A percentile compares a stretch with the other conserved stretches of the same genome.
Evolutionary conservation across 1,284 basidiomycete genomes (phyloP).

Genomic region (Ceratobasidium sp.): DNA sequence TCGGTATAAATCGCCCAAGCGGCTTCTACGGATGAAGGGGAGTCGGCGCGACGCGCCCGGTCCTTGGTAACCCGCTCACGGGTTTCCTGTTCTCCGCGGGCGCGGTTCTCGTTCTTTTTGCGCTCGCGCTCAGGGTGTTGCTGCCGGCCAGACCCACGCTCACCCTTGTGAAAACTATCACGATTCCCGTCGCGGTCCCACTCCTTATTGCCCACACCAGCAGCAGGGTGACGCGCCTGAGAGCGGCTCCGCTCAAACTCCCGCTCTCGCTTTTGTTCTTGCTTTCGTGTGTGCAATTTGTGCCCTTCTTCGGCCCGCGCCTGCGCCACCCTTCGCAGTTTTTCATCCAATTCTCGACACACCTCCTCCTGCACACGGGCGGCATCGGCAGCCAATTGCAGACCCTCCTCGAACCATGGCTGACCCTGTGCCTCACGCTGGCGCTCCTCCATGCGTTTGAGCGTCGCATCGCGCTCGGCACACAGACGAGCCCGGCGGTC

Average conservation of each 20-base stretch:
- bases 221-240: not conserved
- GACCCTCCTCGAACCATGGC: slow-evolving; percentile 37
- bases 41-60: slow-evolving; percentile 5
- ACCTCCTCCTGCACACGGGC: slow-evolving; percentile 22
- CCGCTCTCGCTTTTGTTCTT: slow-evolving; percentile 27
- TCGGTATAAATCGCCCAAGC: slow-evolving; percentile 27
- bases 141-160: slow-evolving; percentile 14
- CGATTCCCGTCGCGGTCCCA: slow-evolving; percentile 34
- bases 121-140: slow-evolving; percentile 11
- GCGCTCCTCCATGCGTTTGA: slow-evolving; percentile 31
- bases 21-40: not conserved
- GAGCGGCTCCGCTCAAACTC: not conserved
- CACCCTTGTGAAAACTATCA: not conserved
- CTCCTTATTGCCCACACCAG: slow-evolving; percentile 16
- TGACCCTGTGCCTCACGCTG: slow-evolving; percentile 32
- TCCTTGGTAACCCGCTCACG: slow-evolving; percentile 35
- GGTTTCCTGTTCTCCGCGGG: slow-evolving; percentile 23
- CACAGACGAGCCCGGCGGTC: slow-evolving; percentile 31
- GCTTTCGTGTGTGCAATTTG: not conserved
- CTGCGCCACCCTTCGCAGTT: slow-evolving; percentile 16
- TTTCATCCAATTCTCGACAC: not conserved
- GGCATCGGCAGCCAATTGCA: slow-evolving; percentile 17
- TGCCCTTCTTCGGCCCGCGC: slow-evolving; percentile 8
- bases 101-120: slow-evolving; percentile 29
- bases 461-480: slow-evolving; percentile 31